phyloP scores from a whole-genome alignment of 441 rosid species.

The Corymbia calophylla region DNA sequence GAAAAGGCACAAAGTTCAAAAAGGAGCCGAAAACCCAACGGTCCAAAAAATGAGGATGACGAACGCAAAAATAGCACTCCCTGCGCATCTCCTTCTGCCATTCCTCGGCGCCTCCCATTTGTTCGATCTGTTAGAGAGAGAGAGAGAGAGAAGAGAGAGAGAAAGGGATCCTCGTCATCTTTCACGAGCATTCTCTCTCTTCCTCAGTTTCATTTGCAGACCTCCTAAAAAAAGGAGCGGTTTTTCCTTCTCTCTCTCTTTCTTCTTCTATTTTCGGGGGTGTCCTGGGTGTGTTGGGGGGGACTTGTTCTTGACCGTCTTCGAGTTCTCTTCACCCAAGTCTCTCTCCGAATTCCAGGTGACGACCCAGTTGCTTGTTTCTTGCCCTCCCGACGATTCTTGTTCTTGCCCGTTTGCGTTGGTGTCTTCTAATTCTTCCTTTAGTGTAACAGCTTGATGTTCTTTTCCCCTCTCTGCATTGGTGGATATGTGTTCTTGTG shows the following conservation, averaged over 20 bases:
- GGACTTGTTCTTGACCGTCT: background rate
- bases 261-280: background rate
- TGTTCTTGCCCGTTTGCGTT: background rate
- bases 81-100: background rate
- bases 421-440: background rate
- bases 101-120: constrained; percentile 23
- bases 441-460: background rate
- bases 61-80: background rate
- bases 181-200: background rate
- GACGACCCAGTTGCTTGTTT: background rate
- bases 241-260: background rate
- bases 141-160: background rate
- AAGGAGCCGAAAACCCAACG: background rate
- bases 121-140: constrained; percentile 4
- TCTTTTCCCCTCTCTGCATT: background rate
- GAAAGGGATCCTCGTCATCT: background rate
- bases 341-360: constrained; percentile 4
- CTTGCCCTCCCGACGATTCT: background rate
- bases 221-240: background rate
- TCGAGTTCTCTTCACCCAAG: background rate
- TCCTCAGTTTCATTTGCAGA: background rate
- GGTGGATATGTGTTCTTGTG: background rate
- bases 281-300: background rate
- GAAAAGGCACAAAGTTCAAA: background rate
- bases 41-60: background rate